Percentiles rank a stretch among this genome's conserved stretches.
phyloP scores from a whole-genome alignment of 2,329 filamentous ascomycete species.

The Eutypa lata region DNA sequence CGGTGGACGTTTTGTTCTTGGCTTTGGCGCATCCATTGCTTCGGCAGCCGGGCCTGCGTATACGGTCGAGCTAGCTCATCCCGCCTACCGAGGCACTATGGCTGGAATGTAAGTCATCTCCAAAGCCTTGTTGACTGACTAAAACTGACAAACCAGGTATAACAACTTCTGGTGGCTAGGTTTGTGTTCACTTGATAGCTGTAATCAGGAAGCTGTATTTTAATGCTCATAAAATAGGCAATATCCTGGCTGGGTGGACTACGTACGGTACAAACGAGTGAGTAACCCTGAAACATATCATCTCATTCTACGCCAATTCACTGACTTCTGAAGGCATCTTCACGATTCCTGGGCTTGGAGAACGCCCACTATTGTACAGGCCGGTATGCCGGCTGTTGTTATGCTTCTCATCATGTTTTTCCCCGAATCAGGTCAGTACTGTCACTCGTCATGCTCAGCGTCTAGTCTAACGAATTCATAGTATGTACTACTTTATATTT shows the following conservation, averaged over 20 bases:
- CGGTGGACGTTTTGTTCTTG: slow-evolving; percentile 51
- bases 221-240: slow-evolving; percentile 32
- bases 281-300: neutral
- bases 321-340: slow-evolving; percentile 30
- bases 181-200: neutral
- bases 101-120: slow-evolving; percentile 56
- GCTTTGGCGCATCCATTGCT: slow-evolving; percentile 57
- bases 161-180: slow-evolving; percentile 41
- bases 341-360: slow-evolving; percentile 52
- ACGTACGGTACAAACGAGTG: slow-evolving; percentile 37
- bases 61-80: slow-evolving; percentile 61
- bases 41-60: slow-evolving; percentile 61
- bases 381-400: slow-evolving; percentile 43
- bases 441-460: neutral
- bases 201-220: neutral
- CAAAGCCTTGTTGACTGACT: slow-evolving; percentile 28
- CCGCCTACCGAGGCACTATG: slow-evolving; percentile 58
- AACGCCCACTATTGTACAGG: slow-evolving; percentile 54
- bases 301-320: neutral
- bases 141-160: slow-evolving; percentile 16
- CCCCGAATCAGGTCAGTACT: slow-evolving; percentile 27
- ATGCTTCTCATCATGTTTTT: slow-evolving; percentile 35
- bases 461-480: neutral
- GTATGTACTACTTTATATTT: neutral
- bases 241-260: slow-evolving; percentile 53